Conservation (phyloP, 2,329 filamentous ascomycete genomes). For the Ceratocystis destructans region DNA sequence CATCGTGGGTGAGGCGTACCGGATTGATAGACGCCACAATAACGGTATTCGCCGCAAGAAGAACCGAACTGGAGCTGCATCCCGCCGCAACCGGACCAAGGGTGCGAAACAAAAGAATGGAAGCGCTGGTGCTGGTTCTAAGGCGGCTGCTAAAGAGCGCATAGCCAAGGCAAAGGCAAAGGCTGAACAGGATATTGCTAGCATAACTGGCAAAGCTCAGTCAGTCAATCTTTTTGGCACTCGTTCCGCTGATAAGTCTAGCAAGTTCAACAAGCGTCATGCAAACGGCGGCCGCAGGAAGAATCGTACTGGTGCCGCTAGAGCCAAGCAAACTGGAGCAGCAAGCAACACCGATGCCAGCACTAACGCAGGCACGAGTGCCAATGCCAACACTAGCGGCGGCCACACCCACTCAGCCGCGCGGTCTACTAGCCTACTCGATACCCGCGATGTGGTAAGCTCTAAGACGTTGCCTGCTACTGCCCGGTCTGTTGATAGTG, state of each 20-base stretch:
- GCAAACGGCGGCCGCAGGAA: background rate
- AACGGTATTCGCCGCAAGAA: constrained; percentile 5
- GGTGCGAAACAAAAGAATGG: no score
- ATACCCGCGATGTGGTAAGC: background rate
- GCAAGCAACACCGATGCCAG: background rate
- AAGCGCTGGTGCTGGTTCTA: no score
- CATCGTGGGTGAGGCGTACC: background rate
- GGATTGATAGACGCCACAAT: background rate
- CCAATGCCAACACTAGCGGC: background rate
- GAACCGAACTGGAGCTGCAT: background rate
- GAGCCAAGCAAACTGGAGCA: background rate
- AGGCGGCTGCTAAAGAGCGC: no score
- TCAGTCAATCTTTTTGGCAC: no score
- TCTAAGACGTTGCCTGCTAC: background rate
- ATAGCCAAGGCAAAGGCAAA: background rate
- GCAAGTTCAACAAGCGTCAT: no score
- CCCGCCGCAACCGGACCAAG: no score
- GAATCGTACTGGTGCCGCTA: constrained; percentile 4
- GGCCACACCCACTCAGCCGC: background rate
- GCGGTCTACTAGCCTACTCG: background rate
- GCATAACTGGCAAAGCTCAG: no score
- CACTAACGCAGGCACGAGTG: background rate
- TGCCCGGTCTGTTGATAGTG: background rate
- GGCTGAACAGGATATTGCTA: background rate
- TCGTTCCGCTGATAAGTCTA: no score